phyloP scores from a whole-genome alignment of 345 rosid species.

The Aquilaria sinensis region DNA sequence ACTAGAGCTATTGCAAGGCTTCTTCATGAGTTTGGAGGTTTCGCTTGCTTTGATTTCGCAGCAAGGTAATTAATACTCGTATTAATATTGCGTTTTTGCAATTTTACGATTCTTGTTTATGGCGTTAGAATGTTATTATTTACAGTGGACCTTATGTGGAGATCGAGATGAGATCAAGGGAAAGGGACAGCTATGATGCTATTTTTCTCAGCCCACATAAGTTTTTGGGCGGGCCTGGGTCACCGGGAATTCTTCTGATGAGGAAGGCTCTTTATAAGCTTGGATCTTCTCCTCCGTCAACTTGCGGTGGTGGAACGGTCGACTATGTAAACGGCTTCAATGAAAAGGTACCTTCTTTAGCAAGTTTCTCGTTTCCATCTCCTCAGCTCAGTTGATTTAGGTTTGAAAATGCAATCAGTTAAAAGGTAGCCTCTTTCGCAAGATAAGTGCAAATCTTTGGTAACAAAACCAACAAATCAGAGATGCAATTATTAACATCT shows the following conservation, averaged over 20 bases:
- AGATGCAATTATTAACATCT: too few relatives aligned
- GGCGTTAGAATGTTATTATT: not conserved
- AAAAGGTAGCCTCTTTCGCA: too few relatives aligned
- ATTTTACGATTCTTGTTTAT: not conserved
- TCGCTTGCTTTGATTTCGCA: constrained; percentile 59
- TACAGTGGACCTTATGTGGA: constrained; percentile 45
- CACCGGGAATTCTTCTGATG: constrained; percentile 53
- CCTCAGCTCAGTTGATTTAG: too few relatives aligned
- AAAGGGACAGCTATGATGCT: constrained; percentile 49
- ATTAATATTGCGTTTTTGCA: not conserved
- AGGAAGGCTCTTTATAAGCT: constrained; percentile 41
- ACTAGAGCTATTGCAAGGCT: constrained; percentile 43
- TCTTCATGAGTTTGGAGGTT: constrained; percentile 40
- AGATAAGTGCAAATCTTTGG: too few relatives aligned
- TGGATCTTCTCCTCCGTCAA: constrained; percentile 42
- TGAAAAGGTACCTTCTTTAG: constrained; percentile 31
- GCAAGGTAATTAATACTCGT: constrained; percentile 28
- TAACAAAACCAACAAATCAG: too few relatives aligned
- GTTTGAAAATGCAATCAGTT: too few relatives aligned
- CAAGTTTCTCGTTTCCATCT: too few relatives aligned
- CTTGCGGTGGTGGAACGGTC: constrained; percentile 67
- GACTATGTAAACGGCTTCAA: constrained; percentile 44
- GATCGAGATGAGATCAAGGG: constrained; percentile 49
- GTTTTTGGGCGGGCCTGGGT: constrained; percentile 57
- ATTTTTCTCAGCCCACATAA: constrained; percentile 53